Base-by-base conservation (phyloP, 2,329 filamentous ascomycete genomes). In the Colletotrichum navitas region DNA sequence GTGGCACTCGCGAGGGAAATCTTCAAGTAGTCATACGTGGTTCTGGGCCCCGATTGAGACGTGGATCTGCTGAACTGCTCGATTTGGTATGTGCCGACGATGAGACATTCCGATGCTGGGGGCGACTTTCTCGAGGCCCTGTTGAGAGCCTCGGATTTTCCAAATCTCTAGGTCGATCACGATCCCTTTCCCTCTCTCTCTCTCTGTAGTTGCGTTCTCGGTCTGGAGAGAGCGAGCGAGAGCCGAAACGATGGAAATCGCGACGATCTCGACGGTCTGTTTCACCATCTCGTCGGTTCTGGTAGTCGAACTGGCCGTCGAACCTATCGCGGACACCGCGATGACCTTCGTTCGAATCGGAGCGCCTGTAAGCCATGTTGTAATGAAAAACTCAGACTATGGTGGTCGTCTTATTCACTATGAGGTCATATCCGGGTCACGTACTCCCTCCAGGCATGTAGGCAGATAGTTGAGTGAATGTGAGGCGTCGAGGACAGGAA, bases 151-250 rank as follows among this genome's bases (percentile, higher is more conserved):
- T 32, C 14, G 5, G 6, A 10, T 24, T 34, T 6, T 32, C 49
- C n/a, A 41, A 21, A 24, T 63, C 60, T 26, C 16, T 63, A 21
- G 34, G n/a, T 16, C 59, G 60, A 18, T 74, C 72, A 3, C 68
- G 68, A 12, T 76, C 68, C 41, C 78, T 63, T 26, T 52, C 47
- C 41, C 78, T 63, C 21, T 52, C 47, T 54, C 47, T 63, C 1
- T 41, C 60, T 39, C 29, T 36, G 10, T 54, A 29, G 10, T 24
- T 32, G 7, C 49, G 36, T n/a, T 41, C 36, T 43, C 45, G 41
- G n/a, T 47, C 54, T n/a, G 59, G 66, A n/a, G 66, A 68, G 12
- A 7, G 39, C 4, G 63, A 65, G 3, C 49, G 49, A 49, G 67
- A 66, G 11, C 62, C 45, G 8, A 32, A 43, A 16, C 61, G 49